Percentiles rank a stretch among this genome's conserved stretches.
Conservation (phyloP, 768 basidiomycete genomes). For the Leccinellum luteum region DNA sequence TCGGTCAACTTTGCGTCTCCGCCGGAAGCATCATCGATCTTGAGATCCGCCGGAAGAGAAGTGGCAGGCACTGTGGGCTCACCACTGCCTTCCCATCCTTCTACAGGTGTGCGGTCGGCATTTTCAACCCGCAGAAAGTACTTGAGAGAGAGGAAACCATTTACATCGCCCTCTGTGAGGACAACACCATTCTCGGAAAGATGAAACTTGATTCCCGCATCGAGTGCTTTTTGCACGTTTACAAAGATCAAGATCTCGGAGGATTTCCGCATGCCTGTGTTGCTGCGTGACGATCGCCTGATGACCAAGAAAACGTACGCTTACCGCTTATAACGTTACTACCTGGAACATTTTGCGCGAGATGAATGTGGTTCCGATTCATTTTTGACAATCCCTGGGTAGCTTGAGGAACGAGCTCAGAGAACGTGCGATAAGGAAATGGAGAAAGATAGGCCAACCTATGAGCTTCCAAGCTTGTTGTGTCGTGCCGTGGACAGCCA, state of each 20-base stretch:
- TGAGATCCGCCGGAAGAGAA: background rate
- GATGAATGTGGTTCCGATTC: conserved; percentile 89
- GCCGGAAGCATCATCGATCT: background rate
- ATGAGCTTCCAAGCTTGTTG: conserved; percentile 68
- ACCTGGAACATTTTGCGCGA: conserved; percentile 74
- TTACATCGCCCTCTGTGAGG: conserved; percentile 72
- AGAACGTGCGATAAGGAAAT: background rate
- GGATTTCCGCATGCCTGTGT: conserved; percentile 73
- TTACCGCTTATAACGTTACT: conserved; percentile 73
- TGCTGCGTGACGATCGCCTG: background rate
- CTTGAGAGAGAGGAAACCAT: conserved; percentile 56
- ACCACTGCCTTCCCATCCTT: conserved; percentile 23
- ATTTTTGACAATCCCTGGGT: conserved; percentile 76
- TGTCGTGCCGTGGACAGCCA: conserved; percentile 84
- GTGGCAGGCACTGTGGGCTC: background rate
- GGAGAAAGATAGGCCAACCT: conserved; percentile 37
- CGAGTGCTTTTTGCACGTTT: conserved; percentile 66
- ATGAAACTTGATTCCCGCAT: conserved; percentile 69
- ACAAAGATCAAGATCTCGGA: conserved; percentile 83
- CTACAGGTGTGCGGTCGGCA: conserved; percentile 17
- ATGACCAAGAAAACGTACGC: conserved; percentile 22
- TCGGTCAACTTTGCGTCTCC: background rate
- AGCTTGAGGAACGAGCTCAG: conserved; percentile 38
- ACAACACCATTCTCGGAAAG: conserved; percentile 87
- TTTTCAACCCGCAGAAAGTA: conserved; percentile 74